phyloP scores from a whole-genome alignment of 139 green algal species.

The Closterium sp. region DNA sequence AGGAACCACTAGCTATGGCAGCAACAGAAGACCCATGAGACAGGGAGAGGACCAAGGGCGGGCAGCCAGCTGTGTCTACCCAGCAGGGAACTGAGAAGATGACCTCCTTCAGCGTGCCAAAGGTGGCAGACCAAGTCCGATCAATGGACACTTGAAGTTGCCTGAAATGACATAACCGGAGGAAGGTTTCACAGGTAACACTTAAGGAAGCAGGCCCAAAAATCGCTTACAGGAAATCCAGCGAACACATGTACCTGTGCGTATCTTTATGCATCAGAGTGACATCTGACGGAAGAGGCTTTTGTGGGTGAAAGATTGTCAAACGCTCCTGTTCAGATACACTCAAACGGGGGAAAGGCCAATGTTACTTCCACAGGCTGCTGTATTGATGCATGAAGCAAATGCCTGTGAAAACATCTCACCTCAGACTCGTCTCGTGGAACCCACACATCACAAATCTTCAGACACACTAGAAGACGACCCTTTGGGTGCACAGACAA shows the following conservation, averaged over 20 bases:
- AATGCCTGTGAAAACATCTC: background rate
- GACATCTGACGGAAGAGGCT: background rate
- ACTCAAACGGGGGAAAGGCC: background rate
- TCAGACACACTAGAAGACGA: background rate
- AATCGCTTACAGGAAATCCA: background rate
- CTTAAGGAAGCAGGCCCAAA: background rate
- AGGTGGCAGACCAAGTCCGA: background rate
- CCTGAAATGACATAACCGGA: background rate
- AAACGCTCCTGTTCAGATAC: background rate
- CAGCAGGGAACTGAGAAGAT: background rate
- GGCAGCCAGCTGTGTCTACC: background rate
- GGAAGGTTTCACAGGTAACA: background rate
- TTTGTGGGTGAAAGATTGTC: background rate
- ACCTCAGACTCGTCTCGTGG: background rate
- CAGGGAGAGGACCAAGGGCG: background rate
- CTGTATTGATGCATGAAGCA: no score
- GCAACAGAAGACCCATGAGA: background rate
- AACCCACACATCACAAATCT: background rate
- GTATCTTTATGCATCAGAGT: background rate
- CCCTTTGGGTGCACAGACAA: background rate
- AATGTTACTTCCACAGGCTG: background rate
- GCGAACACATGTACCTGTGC: background rate
- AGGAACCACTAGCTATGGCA: background rate
- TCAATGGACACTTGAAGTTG: background rate
- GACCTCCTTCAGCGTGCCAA: background rate